Base-by-base conservation (phyloP, 2,329 filamentous ascomycete genomes). In the Ceratocystis lukuohia region DNA sequence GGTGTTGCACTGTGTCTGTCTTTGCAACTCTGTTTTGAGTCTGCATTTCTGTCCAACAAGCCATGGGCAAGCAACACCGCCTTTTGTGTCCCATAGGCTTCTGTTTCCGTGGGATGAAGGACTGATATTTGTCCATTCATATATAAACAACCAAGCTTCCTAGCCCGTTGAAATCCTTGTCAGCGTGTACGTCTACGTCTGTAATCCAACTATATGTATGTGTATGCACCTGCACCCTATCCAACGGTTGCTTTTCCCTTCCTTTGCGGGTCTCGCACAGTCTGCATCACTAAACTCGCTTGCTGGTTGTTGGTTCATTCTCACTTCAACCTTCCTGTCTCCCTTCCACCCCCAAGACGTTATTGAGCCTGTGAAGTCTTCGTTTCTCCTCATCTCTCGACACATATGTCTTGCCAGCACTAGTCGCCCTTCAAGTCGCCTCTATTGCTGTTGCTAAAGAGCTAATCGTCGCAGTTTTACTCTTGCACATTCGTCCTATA, bases 201-300 rank as follows among this genome's bases (percentile, higher is more conserved):
- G 28, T 25, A 28, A 28, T 30, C 22, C 25, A 33, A n/a, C 53
- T 30, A 33, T 37, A n/a, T 10, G 30, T 59, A 37, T 59, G 30
- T 15, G 56, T 37, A 59, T 59, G 56, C 56, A 37, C 7, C 28
- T 59, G 33, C 28, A 59, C 56, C 56, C 56, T 53, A 59, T 59
- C 28, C 25, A 33, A 37, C 28, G 1, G 8, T 37, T 37, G 17
- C 37, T 25, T 41, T 59, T 59, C 56, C 56, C 56, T 59, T 59
- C 56, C 56, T 59, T 59, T 37, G 56, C 56, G 56, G 56, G 56
- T 59, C 56, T 59, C n/a, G 28, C 56, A 33, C 56, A 59, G 7
- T 59, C 33, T 59, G 28, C 56, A 33, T 37, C 56, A 37, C 56
- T 59, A 7, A 37, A 37, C 56, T 59, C 10, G 56, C 33, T 59